These are phyloP conservation scores for Vinca minor DNA, from an alignment of 257 asterid species.

Conservation along the genomic window DNA sequence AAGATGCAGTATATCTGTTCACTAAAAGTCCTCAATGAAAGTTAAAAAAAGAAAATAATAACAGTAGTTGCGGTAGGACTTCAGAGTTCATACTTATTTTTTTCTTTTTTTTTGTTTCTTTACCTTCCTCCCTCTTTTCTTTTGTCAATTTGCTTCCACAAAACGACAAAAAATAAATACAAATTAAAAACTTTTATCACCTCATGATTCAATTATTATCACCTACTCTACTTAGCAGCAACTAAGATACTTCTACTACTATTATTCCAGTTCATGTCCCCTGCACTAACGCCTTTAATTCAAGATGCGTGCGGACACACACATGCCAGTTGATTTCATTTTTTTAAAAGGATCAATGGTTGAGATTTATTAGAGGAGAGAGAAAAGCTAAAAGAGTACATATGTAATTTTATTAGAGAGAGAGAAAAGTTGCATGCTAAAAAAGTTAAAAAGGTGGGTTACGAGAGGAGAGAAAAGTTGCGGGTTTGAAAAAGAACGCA, in stretches of 20 bases:
- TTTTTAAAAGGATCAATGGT: no score
- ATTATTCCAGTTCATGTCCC: conserved; percentile 21
- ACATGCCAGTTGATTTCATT: no score
- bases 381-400: no score
- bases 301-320: no score
- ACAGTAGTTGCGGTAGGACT: conserved; percentile 19
- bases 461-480: no score
- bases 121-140: neutral
- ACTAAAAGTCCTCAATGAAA: conserved; percentile 28
- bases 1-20: conserved; percentile 1
- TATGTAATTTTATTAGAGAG: no score
- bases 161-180: conserved; percentile 8
- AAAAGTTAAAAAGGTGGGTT: no score
- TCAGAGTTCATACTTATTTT: conserved; percentile 8
- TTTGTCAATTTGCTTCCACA: conserved; percentile 18
- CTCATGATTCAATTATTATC: conserved; percentile 10
- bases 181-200: neutral
- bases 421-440: no score
- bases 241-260: conserved; percentile 20
- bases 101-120: conserved; percentile 1
- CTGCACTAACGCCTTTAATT: no score
- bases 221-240: conserved; percentile 18
- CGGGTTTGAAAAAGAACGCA: no score
- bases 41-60: conserved; percentile 19
- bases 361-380: no score